A percentile compares a stretch with the other conserved stretches of the same genome.
phyloP scores from a whole-genome alignment of 1,139 yeast species.

The Hansenula sp. region DNA sequence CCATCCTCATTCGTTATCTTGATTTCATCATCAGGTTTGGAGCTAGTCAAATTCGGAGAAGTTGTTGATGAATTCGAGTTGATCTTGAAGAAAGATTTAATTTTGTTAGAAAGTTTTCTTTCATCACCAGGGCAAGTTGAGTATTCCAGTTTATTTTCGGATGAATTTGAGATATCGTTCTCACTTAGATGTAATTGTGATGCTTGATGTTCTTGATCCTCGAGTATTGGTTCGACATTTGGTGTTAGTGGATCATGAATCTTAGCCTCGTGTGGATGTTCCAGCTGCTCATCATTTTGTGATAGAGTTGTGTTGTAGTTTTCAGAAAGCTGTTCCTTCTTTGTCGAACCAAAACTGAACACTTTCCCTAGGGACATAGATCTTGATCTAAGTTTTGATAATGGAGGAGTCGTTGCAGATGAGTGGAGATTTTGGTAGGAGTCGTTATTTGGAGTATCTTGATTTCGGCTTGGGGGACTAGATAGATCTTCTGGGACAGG shows the following conservation, averaged over 20 bases:
- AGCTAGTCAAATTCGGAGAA: constrained; percentile 10
- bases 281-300: constrained; percentile 2
- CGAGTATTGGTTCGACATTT: neutral
- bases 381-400: constrained; percentile 20
- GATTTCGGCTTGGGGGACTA: neutral
- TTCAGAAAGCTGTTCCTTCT: neutral
- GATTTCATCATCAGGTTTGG: constrained; percentile 7
- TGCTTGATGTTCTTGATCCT: neutral
- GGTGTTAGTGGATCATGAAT: constrained; percentile 1
- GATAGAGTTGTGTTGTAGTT: constrained; percentile 6
- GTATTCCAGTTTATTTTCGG: neutral
- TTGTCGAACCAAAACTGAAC: constrained; percentile 21
- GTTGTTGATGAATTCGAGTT: constrained; percentile 9
- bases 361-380: constrained; percentile 25
- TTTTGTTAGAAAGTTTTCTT: constrained; percentile 17
- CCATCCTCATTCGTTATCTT: constrained; percentile 5
- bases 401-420: constrained; percentile 6
- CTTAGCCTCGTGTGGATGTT: constrained; percentile 5
- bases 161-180: neutral
- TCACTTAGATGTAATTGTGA: neutral
- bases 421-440: neutral
- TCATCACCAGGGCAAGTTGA: constrained; percentile 2
- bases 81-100: constrained; percentile 19
- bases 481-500: neutral
- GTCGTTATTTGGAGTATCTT: neutral